Evolutionary conservation across 2,329 filamentous ascomycete genomes (phyloP), one percentile per base, ranked within the genome.

Genomic region (Cladosporium oxysporum): DNA sequence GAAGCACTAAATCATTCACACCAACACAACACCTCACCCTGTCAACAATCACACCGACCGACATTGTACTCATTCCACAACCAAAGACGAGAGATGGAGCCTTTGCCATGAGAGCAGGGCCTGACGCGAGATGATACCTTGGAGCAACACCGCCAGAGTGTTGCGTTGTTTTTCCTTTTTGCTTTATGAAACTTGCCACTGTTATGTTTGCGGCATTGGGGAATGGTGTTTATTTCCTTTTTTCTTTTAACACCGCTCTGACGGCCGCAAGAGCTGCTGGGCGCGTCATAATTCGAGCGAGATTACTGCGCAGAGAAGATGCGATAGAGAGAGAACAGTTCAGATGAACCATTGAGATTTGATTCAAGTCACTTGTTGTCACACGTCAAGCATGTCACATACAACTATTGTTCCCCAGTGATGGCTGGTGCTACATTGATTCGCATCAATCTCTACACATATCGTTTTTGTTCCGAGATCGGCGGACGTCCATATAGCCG

Each of bases 201-300:
- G 60, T 62, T 53, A 49, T 31, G 61, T 63, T 63, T 63, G 61
- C 61, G 61, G 61, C 61, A 63, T 63, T 63, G 50, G 61, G 61
- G 49, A 47, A 29, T 35, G 61, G 61, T 63, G 61, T 63, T 63
- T 44, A 29, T 55, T 63, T 44, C 18, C 28, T 47, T 63, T 55
- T 21, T 7, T 29, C 41, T 35, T 35, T 63, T 53, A 26, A 14
- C 8, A 50, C 41, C n/a, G 26, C 44, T 60, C 41, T 28, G 23
- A 60, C 37, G 5, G 52, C 31, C 52, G 10, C 31, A 31, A 55
- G 52, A 55, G 31, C 52, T 55, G 52, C 28, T 29, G 18, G 52
- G 28, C 52, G 52, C 18, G 52, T 55, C 31, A 86, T 87, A 67
- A 82, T 93, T 69, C 90, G 2, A 90, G 91, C 8, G 79, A 29